Evolutionary conservation across 2,329 filamentous ascomycete genomes (phyloP), one percentile per base, ranked within the genome.

Genomic region (Penicillium sp.): DNA sequence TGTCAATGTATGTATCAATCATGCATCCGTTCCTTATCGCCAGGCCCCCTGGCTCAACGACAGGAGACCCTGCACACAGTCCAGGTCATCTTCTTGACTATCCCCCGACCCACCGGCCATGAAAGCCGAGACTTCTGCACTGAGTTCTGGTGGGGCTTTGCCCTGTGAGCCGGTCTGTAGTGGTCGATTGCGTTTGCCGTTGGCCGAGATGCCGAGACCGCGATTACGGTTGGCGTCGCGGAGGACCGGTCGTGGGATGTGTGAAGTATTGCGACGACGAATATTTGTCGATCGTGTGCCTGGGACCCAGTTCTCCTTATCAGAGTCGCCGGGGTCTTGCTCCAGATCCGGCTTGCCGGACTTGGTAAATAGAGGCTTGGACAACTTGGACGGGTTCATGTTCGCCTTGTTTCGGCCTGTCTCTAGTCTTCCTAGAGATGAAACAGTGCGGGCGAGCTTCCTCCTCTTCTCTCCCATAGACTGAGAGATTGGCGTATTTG

Each of bases 31-130:
- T 45, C 43, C 38, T 83, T 76, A 89, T 69, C 86, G 83, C 92
- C 93, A 97, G 70, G 91, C 91, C n/a, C 93, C 93, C 76, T 96
- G 90, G 68, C 91, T 96, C 45, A 97, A 81, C 50, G 90, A 93
- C 61, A 97, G 75, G 62, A 97, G 77, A n/a, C 91, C 91, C 54
- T 93, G 91, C 47, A 96, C 88, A 70, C 91, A 96, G 71, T 96
- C 91, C 73, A 96, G 81, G 70, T 97, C 93, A 56, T 87, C 85
- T 71, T 86, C 87, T 75, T 91, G 91, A 70, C 87, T 87, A 9
- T 86, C 87, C 29, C 66, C 65, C 6, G 63, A 69, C 59, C 61
- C 70, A 49, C 70, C 84, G 86, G 61, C 86, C 88, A 94, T 93
- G 73, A 93, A 93, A 4, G 80, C 81, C 61, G 89, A 85, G 43